Evolutionary conservation across 257 asterid genomes (phyloP).

Genomic region (Nicotiana attenuata): DNA sequence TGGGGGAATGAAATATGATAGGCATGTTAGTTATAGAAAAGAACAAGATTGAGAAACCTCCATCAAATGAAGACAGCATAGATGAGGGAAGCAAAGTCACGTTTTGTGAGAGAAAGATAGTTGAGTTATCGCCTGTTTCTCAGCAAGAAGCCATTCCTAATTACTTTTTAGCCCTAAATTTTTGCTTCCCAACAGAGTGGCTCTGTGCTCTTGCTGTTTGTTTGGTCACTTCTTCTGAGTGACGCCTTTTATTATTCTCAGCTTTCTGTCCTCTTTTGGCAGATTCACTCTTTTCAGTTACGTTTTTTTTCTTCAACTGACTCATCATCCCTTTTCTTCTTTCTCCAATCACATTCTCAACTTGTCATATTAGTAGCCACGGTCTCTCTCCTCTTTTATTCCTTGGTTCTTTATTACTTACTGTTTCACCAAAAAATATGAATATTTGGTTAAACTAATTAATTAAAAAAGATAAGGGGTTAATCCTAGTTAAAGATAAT

Average conservation of each 20-base stretch:
- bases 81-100: neutral
- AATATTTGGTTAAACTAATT: no score
- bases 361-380: neutral
- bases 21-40: neutral
- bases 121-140: conserved; percentile 14
- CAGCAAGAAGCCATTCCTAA: conserved; percentile 12
- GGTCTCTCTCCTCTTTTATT: neutral
- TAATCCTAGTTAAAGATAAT: no score
- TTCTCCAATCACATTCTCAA: neutral
- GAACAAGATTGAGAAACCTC: conserved; percentile 3
- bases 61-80: neutral
- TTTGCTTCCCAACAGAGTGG: conserved; percentile 23
- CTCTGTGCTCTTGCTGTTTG: neutral
- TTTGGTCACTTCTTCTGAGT: conserved; percentile 4
- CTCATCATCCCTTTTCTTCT: neutral
- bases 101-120: neutral
- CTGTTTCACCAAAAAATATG: no score
- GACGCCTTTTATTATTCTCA: conserved; percentile 8
- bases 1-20: neutral
- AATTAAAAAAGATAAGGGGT: no score
- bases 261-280: neutral
- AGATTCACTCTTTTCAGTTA: neutral
- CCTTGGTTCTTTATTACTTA: no score
- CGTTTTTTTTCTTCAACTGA: neutral
- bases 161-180: conserved; percentile 13